Base-by-base conservation (phyloP, 805 yeast species). In the Hanseniaspora meyeri region DNA sequence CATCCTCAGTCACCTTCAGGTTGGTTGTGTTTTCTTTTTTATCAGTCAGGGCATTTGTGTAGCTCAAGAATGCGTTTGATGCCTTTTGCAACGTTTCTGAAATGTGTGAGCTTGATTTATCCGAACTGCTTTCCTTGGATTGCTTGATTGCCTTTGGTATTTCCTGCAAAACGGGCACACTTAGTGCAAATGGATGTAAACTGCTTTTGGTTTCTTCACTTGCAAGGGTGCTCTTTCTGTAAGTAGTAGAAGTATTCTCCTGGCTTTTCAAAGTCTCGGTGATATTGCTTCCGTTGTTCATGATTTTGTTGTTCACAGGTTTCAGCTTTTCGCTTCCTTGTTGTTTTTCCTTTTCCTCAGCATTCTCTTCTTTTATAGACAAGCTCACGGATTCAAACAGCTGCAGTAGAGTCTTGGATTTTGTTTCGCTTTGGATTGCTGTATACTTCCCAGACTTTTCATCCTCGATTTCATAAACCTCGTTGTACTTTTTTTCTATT, bases 1-100 rank as follows among this genome's bases (percentile, higher is more conserved):
- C 64, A 32, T 75, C 27, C 77, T 76, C 57, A 72, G 73, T 46
- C 11, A 51, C 53, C 11, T 20, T 49, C 52, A 16, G 14, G 2
- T n/a, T 4, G 39, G 27, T 27, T 10, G 24, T 34, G 36, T 20
- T 24, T 17, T 19, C 16, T 19, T 32, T 46, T 34, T 34, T 46
- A 11, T 34, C 49, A 32, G 17, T 19, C 20, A 14, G 7, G 9
- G 36, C 29, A 11, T 39, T 11, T 17, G 39, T 12, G 29, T 46
- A 46, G 16, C n/a, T 43, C n/a, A 51, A n/a, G 14, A 51, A 51
- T 20, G 24, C 31, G 12, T 36, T 51, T 20, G 40, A 42, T 12
- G 55, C 49, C 19, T 51, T 51, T 36, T 42, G 48, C 9, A 51
- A 17, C 4, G 55, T 51, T n/a, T 37, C 45, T 24, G 55, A 34